Evolutionary conservation across 805 yeast species (phyloP), one percentile per base, ranked within the genome.

Genomic region (Cyberlindnera americana): DNA sequence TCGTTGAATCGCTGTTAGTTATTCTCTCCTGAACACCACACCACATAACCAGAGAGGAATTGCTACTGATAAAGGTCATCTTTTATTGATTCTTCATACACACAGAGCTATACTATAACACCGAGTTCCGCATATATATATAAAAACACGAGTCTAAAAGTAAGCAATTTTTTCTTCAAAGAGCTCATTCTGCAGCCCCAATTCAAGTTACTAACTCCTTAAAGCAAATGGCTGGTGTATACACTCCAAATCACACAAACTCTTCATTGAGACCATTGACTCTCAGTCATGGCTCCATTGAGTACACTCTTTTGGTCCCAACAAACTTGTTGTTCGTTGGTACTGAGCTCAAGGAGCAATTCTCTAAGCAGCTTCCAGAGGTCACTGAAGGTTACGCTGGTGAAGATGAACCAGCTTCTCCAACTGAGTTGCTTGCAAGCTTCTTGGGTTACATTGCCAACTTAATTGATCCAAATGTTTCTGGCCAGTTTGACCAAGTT

Each of bases 301-400:
- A 91, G 69, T 88, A 89, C 62, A 83, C 91, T 16, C 69, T 91
- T 38, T 73, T 90, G 56, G 89, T 93, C 40, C 96, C 98, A 35
- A 80, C 93, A 28, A 76, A 79, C 41, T 72, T 81, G 39, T 83
- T 85, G 59, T 77, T 88, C 55, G 77, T 81, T 55, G 86, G 86
- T 59, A 82, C 91, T 44, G 96, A 90, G 66, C 74, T 93, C 53
- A 84, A 86, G 56, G 90, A 88, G 50, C 95, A 83, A 64, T 93
- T 91, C 62, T 69, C 67, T 57, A 84, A 85, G 59, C 62, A 65
- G 38, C 76, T 93, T 50, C 91, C 95, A 8, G 77, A 74, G 34
- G 79, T 79, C 29, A 83, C 96, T 31, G 96, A 87, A 58, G 93
- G 83, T 13, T 81, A 75, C 52, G 91, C 90, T 35, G 83, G 77